phyloP scores from a whole-genome alignment of 2,329 filamentous ascomycete species.

The Fusarium sp. region DNA sequence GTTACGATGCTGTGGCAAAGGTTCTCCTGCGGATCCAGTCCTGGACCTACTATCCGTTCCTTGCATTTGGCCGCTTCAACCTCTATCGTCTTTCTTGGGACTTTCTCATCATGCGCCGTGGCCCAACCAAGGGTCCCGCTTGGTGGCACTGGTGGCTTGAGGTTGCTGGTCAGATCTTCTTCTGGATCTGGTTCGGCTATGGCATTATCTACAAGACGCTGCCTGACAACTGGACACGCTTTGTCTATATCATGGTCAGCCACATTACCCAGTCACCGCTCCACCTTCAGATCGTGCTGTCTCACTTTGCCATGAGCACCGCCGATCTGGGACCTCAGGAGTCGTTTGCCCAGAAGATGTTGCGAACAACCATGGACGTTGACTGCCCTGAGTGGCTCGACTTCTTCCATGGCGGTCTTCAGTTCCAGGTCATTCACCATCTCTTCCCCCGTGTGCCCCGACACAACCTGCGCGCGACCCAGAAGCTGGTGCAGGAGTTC shows the following conservation, averaged over 20 bases:
- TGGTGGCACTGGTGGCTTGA: slow-evolving; percentile 88
- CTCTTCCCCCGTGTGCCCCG: slow-evolving; percentile 83
- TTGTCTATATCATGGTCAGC: slow-evolving; percentile 79
- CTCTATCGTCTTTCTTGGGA: slow-evolving; percentile 83
- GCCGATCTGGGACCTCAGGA: slow-evolving; percentile 82
- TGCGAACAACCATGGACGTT: slow-evolving; percentile 92
- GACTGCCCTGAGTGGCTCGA: slow-evolving; percentile 89
- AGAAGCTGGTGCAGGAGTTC: slow-evolving; percentile 80
- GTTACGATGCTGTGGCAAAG: slow-evolving; percentile 77
- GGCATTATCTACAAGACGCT: slow-evolving; percentile 76
- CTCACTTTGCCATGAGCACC: slow-evolving; percentile 93
- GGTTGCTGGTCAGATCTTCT: slow-evolving; percentile 75
- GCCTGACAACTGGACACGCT: slow-evolving; percentile 71
- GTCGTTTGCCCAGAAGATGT: slow-evolving; percentile 88
- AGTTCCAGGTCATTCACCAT: slow-evolving; percentile 90
- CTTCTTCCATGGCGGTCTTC: slow-evolving; percentile 86
- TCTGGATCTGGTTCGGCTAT: slow-evolving; percentile 90
- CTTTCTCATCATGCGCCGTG: slow-evolving; percentile 73
- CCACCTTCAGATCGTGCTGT: slow-evolving; percentile 89
- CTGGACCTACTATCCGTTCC: slow-evolving; percentile 82
- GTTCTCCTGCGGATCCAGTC: slow-evolving; percentile 76
- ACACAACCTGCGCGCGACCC: slow-evolving; percentile 79
- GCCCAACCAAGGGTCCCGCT: slow-evolving; percentile 76
- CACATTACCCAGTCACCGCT: slow-evolving; percentile 82
- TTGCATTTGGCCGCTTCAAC: slow-evolving; percentile 85